Base-by-base conservation (phyloP, 225 moss, liverwort and hornwort genomes). In the Neckera pumila region DNA sequence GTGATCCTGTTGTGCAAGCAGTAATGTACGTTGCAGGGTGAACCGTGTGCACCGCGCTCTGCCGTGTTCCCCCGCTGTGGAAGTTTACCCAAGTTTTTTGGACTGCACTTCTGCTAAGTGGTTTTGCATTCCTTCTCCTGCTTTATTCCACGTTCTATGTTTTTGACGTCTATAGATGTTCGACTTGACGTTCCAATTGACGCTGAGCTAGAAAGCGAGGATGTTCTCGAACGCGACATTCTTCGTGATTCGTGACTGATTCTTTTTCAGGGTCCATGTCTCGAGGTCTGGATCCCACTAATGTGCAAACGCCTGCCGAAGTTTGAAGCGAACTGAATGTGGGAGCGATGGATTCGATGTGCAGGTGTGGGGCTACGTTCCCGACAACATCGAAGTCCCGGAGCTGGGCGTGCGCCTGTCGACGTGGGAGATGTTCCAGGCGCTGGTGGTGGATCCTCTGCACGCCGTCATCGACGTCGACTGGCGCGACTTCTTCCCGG, bases 401-500 rank as follows among this genome's bases (percentile, higher is more conserved):
- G 95, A 95, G 79, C 85, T 95, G 16, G 86, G 89, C 9, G 70
- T 28, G 5, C 56, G 74, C 7, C 11, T 93, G 59, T 84, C 87
- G 51, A 92, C 88, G 26, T 96, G 97, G 96, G 93, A 95, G 30
- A 92, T 94, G 8, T 97, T 95, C 82, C 67, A 91, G 33, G 90
- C 92, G 59, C 89, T 94, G 10, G 97, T 97, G 73, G 83, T 89
- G 26, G 93, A 90, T 54, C 97, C 97, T 14, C 76, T 97, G 77
- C 91, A 89, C 56, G 85, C 92, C 28, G 97, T 92, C 71, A 93
- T 93, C 79, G 73, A 84, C 77, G 90, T 95, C 23, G 97, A 97
- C 89, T 97, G 97, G 97, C 91, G 97, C 47, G 95, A 97, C 86
- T 96, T 93, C 89, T 91, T 97, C 61, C 97, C 96, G 14, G 83